These are phyloP conservation scores for Uronychia binucleata DNA, from an alignment of 73 alveolate species.

Conservation along the genomic window DNA sequence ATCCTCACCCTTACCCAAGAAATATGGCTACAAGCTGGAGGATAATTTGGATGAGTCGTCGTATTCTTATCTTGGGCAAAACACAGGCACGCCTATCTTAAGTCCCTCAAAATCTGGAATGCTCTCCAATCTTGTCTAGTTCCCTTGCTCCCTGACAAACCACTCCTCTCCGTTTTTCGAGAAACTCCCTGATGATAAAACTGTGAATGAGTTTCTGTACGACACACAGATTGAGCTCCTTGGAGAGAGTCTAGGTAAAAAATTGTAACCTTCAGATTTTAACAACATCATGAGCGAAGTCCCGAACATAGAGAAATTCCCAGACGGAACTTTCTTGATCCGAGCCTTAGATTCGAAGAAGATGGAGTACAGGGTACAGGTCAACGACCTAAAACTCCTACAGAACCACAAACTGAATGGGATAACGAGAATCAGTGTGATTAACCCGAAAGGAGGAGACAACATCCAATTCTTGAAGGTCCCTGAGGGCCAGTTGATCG, in stretches of 20 bases:
- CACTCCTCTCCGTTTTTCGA: slow-evolving; percentile 47
- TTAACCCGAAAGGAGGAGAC: slow-evolving; percentile 46
- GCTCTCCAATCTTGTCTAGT: not conserved
- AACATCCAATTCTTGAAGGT: slow-evolving; percentile 1
- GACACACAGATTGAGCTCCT: too few relatives aligned
- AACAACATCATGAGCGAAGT: not conserved
- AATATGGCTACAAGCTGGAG: slow-evolving; percentile 23
- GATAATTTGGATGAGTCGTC: not conserved
- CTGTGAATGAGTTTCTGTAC: not conserved
- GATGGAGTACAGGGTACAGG: slow-evolving; percentile 74
- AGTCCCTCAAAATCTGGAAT: slow-evolving; percentile 29
- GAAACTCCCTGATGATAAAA: not conserved
- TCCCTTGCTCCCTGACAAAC: slow-evolving; percentile 10
- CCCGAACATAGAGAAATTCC: slow-evolving; percentile 32
- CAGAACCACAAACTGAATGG: slow-evolving; percentile 93
- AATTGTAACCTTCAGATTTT: not conserved
- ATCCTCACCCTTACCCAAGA: not conserved
- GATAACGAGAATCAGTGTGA: slow-evolving; percentile 71
- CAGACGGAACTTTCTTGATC: slow-evolving; percentile 92
- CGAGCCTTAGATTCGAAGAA: slow-evolving; percentile 59
- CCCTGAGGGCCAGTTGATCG: slow-evolving; percentile 71
- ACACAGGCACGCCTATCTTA: slow-evolving; percentile 22
- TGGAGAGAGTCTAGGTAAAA: too few relatives aligned
- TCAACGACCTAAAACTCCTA: slow-evolving; percentile 78
- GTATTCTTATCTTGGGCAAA: slow-evolving; percentile 15